Evolutionary conservation across 1,284 basidiomycete genomes (phyloP).

Genomic region (Anthracocystis panici-leucophaei): DNA sequence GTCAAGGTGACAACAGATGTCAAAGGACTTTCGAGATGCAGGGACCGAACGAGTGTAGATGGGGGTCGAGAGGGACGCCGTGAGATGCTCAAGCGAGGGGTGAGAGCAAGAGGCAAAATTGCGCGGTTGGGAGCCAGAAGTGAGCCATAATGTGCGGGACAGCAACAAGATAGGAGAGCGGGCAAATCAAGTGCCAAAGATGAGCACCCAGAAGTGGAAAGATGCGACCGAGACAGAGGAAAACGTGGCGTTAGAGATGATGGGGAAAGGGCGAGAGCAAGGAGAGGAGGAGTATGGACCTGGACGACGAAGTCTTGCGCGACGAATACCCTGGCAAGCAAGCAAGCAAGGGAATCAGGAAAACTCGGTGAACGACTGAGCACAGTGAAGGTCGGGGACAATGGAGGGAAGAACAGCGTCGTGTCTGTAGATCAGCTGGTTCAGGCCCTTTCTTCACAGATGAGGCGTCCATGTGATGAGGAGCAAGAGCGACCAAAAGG

Average conservation of each 20-base stretch:
- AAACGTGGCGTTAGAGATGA: slow-evolving; percentile 11
- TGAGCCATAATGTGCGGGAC: too few species aligned
- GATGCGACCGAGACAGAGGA: background rate
- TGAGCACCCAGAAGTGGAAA: slow-evolving; percentile 4
- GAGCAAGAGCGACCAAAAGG: background rate
- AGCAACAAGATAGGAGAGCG: background rate
- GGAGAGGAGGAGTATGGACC: background rate
- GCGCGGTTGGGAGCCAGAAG: background rate
- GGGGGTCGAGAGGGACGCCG: background rate
- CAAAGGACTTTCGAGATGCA: too few species aligned
- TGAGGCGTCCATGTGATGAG: too few species aligned
- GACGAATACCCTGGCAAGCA: background rate
- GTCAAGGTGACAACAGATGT: background rate
- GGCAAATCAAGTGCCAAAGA: background rate
- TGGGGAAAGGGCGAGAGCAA: background rate
- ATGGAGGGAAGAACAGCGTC: background rate
- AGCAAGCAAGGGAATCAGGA: background rate
- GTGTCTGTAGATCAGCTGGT: too few species aligned
- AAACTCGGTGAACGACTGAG: background rate
- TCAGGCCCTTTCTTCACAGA: too few species aligned
- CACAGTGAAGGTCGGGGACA: background rate
- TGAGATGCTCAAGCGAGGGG: background rate
- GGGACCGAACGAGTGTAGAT: background rate
- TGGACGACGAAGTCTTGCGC: background rate
- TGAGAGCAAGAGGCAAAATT: background rate